Evolutionary conservation across 2,329 filamentous ascomycete species (phyloP).

Genomic region (Claviceps cyperi): DNA sequence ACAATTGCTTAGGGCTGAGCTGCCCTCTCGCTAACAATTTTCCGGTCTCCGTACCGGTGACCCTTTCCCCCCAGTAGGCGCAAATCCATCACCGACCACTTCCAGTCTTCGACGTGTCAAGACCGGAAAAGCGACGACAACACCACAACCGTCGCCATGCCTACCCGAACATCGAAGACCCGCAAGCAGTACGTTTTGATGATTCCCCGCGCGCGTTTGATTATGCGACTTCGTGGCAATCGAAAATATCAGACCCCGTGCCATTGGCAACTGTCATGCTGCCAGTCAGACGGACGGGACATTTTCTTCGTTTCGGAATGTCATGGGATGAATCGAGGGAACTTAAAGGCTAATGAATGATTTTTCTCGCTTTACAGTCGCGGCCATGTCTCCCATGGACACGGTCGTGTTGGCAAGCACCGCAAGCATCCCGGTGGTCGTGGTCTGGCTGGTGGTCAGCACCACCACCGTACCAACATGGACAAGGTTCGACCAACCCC

Average conservation of each 20-base stretch:
- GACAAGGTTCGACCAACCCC: constrained; percentile 57
- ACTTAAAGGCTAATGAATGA: neutral
- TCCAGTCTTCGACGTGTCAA: constrained; percentile 20
- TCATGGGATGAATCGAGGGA: neutral
- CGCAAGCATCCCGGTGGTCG: constrained; percentile 76
- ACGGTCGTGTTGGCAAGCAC: constrained; percentile 98
- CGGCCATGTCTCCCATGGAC: constrained; percentile 95
- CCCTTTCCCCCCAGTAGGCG: constrained; percentile 17
- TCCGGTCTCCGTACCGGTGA: constrained; percentile 12
- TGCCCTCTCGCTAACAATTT: constrained; percentile 29
- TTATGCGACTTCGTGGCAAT: neutral
- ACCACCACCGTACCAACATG: constrained; percentile 54
- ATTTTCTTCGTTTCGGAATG: neutral
- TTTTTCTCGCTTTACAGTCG: constrained; percentile 40
- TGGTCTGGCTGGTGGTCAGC: constrained; percentile 95
- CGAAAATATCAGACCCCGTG: constrained; percentile 1
- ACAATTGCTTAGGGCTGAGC: constrained; percentile 22
- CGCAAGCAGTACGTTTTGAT: constrained; percentile 55
- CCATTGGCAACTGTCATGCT: constrained; percentile 13
- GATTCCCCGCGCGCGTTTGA: constrained; percentile 4
- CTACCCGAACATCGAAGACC: constrained; percentile 62
- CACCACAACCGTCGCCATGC: constrained; percentile 44
- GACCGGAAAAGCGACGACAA: constrained; percentile 29
- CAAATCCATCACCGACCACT: constrained; percentile 25
- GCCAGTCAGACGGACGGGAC: neutral